These are phyloP conservation scores for Colletotrichum somersetense DNA, from an alignment of 2,329 filamentous ascomycete genomes.

Conservation along the genomic window DNA sequence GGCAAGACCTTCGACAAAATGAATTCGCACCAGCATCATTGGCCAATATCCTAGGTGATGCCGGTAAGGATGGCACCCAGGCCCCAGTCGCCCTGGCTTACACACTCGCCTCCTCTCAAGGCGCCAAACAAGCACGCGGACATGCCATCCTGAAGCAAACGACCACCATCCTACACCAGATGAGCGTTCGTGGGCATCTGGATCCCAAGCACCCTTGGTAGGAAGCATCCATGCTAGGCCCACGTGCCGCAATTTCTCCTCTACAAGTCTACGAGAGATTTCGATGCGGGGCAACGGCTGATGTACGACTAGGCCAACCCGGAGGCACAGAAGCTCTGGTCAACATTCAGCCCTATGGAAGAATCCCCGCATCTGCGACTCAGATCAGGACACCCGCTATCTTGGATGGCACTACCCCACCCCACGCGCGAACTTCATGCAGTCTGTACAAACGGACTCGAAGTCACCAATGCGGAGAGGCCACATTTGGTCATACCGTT, in stretches of 20 bases:
- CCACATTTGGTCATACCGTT: background rate
- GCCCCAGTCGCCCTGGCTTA: background rate
- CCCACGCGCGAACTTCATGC: conserved; percentile 2
- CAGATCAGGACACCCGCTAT: conserved; percentile 1
- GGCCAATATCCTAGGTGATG: background rate
- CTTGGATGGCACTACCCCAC: conserved; percentile 5
- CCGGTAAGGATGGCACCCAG: background rate
- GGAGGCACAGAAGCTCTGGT: background rate
- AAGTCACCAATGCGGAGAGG: background rate
- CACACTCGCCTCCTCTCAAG: conserved; percentile 1
- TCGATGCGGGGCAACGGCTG: conserved; percentile 25
- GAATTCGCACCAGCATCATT: conserved; percentile 5
- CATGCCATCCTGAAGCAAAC: background rate
- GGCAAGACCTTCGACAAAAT: background rate
- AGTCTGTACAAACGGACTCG: conserved; percentile 11
- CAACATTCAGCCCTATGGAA: conserved; percentile 28
- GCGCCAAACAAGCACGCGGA: conserved; percentile 7
- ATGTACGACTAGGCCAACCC: conserved; percentile 2
- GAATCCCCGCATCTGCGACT: conserved; percentile 18
- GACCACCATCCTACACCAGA: background rate
- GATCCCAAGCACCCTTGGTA: background rate
- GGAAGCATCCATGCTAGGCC: background rate
- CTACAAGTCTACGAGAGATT: background rate
- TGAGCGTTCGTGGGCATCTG: conserved; percentile 11
- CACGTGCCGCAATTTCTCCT: background rate